Percentiles rank a stretch among this genome's conserved stretches.
These are phyloP conservation scores for Fusarium sp. DNA, from an alignment of 2,329 filamentous ascomycete genomes.

Conservation along the genomic window DNA sequence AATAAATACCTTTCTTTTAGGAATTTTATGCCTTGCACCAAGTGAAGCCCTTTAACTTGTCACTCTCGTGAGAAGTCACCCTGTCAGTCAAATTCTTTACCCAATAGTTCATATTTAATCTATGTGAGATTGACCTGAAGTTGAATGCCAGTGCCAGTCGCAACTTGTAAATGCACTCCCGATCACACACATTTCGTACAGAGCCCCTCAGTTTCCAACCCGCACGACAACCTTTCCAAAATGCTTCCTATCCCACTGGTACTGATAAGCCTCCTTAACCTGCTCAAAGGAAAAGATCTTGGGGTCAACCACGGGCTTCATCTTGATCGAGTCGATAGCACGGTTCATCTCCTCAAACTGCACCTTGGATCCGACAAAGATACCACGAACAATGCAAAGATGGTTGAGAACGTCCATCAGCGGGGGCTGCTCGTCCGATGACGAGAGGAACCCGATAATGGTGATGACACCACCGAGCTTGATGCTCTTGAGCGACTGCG, in stretches of 20 bases:
- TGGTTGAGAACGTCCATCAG: conserved; percentile 2
- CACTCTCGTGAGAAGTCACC: neutral
- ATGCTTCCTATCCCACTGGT: conserved; percentile 48
- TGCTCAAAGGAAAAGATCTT: conserved; percentile 57
- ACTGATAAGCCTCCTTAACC: conserved; percentile 55
- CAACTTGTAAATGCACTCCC: neutral
- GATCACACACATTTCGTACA: neutral
- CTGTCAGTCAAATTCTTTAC: neutral
- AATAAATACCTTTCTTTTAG: neutral
- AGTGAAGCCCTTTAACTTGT: neutral
- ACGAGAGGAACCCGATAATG: conserved; percentile 46
- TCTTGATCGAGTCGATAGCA: conserved; percentile 59
- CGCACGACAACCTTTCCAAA: conserved; percentile 49
- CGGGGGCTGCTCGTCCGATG: neutral
- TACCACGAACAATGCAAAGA: conserved; percentile 55
- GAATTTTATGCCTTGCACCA: neutral
- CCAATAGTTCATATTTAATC: neutral
- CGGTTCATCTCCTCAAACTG: conserved; percentile 63
- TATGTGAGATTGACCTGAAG: neutral
- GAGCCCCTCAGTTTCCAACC: neutral
- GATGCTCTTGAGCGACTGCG: conserved; percentile 54
- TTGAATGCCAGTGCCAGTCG: neutral
- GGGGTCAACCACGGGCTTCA: conserved; percentile 57
- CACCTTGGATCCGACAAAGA: conserved; percentile 57
- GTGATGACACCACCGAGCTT: conserved; percentile 56